Evolutionary conservation across 139 green algal genomes (phyloP).

Genomic region (Tetraselmis striata): DNA sequence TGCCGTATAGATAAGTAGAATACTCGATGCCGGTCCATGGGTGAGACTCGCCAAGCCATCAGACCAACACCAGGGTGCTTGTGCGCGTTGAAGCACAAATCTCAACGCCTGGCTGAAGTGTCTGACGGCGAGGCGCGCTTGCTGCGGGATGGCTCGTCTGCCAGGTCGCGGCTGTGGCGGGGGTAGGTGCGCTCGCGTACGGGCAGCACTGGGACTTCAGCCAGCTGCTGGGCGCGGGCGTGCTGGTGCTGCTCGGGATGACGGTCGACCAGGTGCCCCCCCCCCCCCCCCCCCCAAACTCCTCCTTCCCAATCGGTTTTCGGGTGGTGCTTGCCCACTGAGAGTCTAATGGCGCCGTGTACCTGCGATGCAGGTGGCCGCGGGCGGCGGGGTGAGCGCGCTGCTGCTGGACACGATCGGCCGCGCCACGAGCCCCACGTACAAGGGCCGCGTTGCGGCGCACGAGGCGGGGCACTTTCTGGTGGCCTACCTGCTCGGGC

Average conservation of each 20-base stretch:
- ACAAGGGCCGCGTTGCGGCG: slow-evolving; percentile 54
- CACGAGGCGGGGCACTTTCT: slow-evolving; percentile 95
- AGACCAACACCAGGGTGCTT: no score
- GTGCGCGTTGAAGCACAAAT: no score
- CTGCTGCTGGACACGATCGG: slow-evolving; percentile 71
- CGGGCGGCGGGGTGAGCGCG: slow-evolving; percentile 58
- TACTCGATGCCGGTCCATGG: no score
- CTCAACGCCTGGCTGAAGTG: no score
- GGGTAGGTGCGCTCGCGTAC: slow-evolving; percentile 44
- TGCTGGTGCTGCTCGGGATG: slow-evolving; percentile 44
- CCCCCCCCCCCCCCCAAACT: background rate
- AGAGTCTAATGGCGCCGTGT: no score
- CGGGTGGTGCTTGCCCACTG: no score
- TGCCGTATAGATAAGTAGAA: no score
- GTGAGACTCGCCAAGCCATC: no score
- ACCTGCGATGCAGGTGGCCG: slow-evolving; percentile 28
- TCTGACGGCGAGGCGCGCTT: no score
- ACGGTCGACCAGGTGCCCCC: slow-evolving; percentile 55
- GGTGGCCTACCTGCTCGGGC: slow-evolving; percentile 84
- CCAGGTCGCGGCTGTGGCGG: slow-evolving; percentile 34
- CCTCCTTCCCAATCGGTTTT: no score
- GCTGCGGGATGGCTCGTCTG: no score
- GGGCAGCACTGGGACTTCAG: slow-evolving; percentile 11
- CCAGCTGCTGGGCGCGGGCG: slow-evolving; percentile 20
- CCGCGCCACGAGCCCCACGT: slow-evolving; percentile 43